Evolutionary conservation across 257 asterid species (phyloP), one percentile per base, ranked within the genome.

Genomic region (Fraxinus excelsior): DNA sequence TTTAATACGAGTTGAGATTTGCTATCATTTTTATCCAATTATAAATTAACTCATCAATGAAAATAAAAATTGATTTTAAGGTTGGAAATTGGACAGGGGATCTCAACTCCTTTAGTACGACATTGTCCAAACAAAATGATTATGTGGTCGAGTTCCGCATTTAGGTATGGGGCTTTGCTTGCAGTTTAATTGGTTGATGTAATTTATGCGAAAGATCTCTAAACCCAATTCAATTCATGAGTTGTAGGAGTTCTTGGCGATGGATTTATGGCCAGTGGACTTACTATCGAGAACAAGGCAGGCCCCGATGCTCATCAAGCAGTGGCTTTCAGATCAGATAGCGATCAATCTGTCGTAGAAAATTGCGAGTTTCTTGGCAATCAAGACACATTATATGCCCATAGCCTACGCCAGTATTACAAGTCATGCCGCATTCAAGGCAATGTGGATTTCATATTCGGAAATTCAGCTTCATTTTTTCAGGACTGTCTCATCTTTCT

Each of bases 401-500:
- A 89, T 84, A 79, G 88, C 64, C 76, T 89, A 0, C 90, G 94
- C 1, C 94, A 89, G 23, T 86, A 81, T 82, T 89, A 82, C 86
- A 83, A 86, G 62, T 87, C 94, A 13, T 85, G 90, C 65, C 85
- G 70, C 19, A 58, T 89, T 72, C 85, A 79, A 34, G 93, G 91
- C 37, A 89, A 84, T 3, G 80, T 89, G 1, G 91, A 89, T 77
- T 89, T 89, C 85, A 85, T 89, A 23, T 89, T 89, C 49, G 93
- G 93, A 16, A 84, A 87, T 46, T 71, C 90, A 0, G 91, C 94
- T 3, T 85, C 87, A 16, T 32, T 85, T 72, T 89, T 89, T 71
- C 75, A 89, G 9, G 85, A 87, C 40, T 87, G 87, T 58, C 75
- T 60, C 38, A 77, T 87, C 34, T 81, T 89, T 5, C 19, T 89